These are phyloP conservation scores for Andrographis paniculata DNA, from an alignment of 305 asterid species.

Conservation along the genomic window DNA sequence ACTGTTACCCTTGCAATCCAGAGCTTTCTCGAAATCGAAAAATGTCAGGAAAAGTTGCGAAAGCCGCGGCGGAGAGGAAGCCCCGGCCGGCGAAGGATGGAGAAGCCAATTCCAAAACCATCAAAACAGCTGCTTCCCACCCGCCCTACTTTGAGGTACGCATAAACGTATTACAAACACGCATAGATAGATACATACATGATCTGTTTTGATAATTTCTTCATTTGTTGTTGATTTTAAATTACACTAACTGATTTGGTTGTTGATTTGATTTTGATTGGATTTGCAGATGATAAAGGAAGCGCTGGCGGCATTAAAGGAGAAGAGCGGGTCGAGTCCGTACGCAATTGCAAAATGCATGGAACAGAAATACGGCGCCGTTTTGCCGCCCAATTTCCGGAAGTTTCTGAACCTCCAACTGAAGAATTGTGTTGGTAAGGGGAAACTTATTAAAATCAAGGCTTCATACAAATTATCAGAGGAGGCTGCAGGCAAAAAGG, in stretches of 20 bases:
- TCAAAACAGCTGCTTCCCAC: conserved; percentile 52
- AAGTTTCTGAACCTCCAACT: conserved; percentile 49
- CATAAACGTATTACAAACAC: too few species aligned
- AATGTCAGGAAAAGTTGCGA: conserved; percentile 19
- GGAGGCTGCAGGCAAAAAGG: conserved; percentile 18
- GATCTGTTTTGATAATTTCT: too few species aligned
- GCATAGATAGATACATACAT: too few species aligned
- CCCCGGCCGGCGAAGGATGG: conserved; percentile 36
- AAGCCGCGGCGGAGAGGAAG: conserved; percentile 41
- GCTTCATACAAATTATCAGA: conserved; percentile 62
- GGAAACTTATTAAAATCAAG: conserved; percentile 53
- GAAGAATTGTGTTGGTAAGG: conserved; percentile 50
- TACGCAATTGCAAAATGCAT: conserved; percentile 57
- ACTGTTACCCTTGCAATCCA: too few species aligned
- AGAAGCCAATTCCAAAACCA: conserved; percentile 33
- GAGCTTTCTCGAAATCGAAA: not conserved
- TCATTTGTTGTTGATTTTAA: not conserved
- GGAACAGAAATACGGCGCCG: conserved; percentile 57
- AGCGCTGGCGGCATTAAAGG: conserved; percentile 43
- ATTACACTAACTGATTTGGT: not conserved
- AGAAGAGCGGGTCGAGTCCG: conserved; percentile 61
- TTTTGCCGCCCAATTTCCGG: conserved; percentile 53
- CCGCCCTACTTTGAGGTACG: conserved; percentile 63
- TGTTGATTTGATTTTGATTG: not conserved
- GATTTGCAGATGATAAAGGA: conserved; percentile 59